Evolutionary conservation across 129 eudicot species (phyloP).

Genomic region (Tagetes patula): DNA sequence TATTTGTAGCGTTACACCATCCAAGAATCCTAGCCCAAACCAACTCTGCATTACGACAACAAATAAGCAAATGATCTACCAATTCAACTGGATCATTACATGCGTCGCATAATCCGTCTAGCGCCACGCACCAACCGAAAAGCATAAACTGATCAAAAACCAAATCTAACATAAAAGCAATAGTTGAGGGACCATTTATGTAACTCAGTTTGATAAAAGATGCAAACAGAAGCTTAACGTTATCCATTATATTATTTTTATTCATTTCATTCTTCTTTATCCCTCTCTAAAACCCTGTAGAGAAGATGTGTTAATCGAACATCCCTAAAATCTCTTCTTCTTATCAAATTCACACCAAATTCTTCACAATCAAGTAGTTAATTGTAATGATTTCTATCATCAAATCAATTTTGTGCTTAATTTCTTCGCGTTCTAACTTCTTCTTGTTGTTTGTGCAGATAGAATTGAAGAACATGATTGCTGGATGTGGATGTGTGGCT

Average conservation of each 20-base stretch:
- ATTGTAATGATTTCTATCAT: constrained; percentile 16
- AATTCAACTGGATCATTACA: too few relatives aligned
- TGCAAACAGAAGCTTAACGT: constrained; percentile 11
- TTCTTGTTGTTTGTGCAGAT: constrained; percentile 20
- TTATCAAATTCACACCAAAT: constrained; percentile 7
- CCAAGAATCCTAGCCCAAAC: too few relatives aligned
- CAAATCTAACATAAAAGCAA: background rate
- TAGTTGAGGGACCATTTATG: constrained; percentile 12
- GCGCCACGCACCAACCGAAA: too few relatives aligned
- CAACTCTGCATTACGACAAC: too few relatives aligned
- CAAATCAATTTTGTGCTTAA: constrained; percentile 16
- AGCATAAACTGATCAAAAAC: background rate
- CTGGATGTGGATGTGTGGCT: constrained; percentile 36
- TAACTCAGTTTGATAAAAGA: background rate
- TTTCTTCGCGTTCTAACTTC: background rate
- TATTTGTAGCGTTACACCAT: too few relatives aligned
- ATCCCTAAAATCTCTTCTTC: background rate
- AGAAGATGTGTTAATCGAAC: background rate
- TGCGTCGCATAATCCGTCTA: too few relatives aligned
- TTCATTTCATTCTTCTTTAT: background rate
- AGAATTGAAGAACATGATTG: constrained; percentile 23
- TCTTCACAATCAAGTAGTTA: constrained; percentile 2
- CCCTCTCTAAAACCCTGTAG: constrained; percentile 32
- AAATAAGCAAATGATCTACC: too few relatives aligned
- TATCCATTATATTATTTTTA: constrained; percentile 17